Base-by-base conservation (phyloP, 345 rosid species). In the Atalantia buxifolia region DNA sequence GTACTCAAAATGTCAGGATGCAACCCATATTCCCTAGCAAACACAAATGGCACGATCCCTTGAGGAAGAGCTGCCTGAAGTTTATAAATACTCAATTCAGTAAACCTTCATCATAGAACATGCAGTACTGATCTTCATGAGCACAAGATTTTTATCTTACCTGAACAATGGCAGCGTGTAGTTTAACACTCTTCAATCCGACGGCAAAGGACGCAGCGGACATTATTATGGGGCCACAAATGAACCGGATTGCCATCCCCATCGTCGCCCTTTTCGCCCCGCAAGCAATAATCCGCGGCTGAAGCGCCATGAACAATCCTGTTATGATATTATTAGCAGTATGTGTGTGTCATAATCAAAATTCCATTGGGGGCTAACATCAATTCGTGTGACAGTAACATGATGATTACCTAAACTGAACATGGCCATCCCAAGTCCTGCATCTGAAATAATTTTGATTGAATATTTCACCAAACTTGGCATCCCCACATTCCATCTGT, bases 381-480 rank as follows among this genome's bases (percentile, higher is more conserved):
- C 3, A 50, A 16, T 50, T 40, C 76, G 71, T 45, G 70, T 6
- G 70, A 30, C 2, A 45, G 71, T 50, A 75, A 65, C 64, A 33
- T 50, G 22, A 71, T 55, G 53, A 71, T 31, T 90, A 90, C 97
- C 97, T 88, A 93, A 82, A 81, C 97, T 93, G 84, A 93, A 93
- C 95, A 91, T 91, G 25, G 95, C 93, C 94, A 91, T 89, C 31
- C 95, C 97, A 64, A 91, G 92, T 24, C 97, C 95, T 6, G 97
- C 92, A 84, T 91, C 92, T 35, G 97, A 93, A 50, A 93, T 85
- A 24, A 91, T 87, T 85, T 87, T 84, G 65, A 93, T 93, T 2
- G 95, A 93, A 68, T 87, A 81, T 71, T 86, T 88, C 60, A 91
- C 85, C 78, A 92, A 74, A 72, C 81, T 86, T 27, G 97, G 97